A percentile compares a stretch with the other conserved stretches of the same genome.
Evolutionary conservation across 768 basidiomycete genomes (phyloP).

Genomic region (Astraeus odoratus): DNA sequence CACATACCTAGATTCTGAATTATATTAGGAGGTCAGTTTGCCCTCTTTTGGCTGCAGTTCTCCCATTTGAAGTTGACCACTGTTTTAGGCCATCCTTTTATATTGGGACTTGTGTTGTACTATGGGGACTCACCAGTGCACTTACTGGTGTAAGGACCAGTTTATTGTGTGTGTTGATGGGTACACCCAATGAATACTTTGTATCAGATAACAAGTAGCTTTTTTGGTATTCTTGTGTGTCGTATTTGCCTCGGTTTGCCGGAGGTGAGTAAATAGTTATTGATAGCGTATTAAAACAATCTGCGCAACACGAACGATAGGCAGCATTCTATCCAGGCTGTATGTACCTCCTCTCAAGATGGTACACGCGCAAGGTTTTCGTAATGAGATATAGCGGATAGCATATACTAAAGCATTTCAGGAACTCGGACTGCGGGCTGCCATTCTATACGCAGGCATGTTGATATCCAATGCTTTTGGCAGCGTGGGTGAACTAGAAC

Average conservation of each 20-base stretch:
- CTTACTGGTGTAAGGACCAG: constrained; percentile 49
- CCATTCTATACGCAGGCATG: constrained; percentile 52
- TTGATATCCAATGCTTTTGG: constrained; percentile 66
- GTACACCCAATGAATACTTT: background rate
- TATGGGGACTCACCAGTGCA: constrained; percentile 59
- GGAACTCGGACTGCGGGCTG: constrained; percentile 62
- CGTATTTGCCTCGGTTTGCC: constrained; percentile 59
- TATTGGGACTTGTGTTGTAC: constrained; percentile 51
- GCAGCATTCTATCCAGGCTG: constrained; percentile 62
- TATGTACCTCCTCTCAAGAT: constrained; percentile 41
- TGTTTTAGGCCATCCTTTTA: constrained; percentile 49
- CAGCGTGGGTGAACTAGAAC: constrained; percentile 33
- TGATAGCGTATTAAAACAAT: background rate
- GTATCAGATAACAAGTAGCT: constrained; percentile 45
- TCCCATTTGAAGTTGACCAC: background rate
- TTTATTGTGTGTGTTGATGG: constrained; percentile 9
- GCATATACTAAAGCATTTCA: constrained; percentile 13
- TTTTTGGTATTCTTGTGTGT: constrained; percentile 47
- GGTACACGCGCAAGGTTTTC: constrained; percentile 41
- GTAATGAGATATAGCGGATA: background rate
- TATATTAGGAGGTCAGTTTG: constrained; percentile 39
- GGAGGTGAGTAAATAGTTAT: constrained; percentile 30
- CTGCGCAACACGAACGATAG: constrained; percentile 18
- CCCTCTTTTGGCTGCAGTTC: background rate
- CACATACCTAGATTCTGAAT: constrained; percentile 41